Evolutionary conservation across 139 green algal genomes (phyloP), one percentile per base, ranked within the genome.

Genomic region (Desmodesmus armatus): DNA sequence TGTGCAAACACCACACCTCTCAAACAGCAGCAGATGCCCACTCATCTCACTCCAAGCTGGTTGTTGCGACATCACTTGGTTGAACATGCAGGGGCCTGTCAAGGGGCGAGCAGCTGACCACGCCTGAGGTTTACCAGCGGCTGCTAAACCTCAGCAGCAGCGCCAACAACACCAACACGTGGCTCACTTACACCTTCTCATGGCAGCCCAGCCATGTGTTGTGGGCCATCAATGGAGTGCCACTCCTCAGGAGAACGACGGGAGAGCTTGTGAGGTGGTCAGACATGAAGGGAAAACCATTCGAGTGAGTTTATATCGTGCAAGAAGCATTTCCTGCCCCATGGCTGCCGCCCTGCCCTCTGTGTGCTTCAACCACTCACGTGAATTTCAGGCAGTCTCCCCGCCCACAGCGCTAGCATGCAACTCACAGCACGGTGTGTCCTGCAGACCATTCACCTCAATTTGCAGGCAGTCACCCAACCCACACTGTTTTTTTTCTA

Each of bases 191-290:
- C 55, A 82, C 76, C 76, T 47, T 82, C 1, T 35, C 62, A 7
- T 82, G 76, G 76, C 76, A 82, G 76, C 47, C 41, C 76, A 82
- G 76, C 55, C 53, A 39, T 27, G 76, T 82, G 21, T 58, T 55
- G 7, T 82, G 35, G 47, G 76, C 55, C 15, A 58, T 82, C 25
- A 31, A 82, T 40, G 76, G 76, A 33, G 11, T 73, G 19, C 76
- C 76, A 17, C 1, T 82, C 25, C 37, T 60, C 5, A 82, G 37
- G 23, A 75, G 37, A 37, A 75, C 23, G 29, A 15, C 67, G 25
- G 67, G 67, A 19, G 15, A 75, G 29, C 3, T 33, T 5, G 67
- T 75, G 35, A 49, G 49, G 67, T 75, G 67, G 67, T 23, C 33
- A 19, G 67, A 75, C 25, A 75, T 75, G 67, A 75, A 47, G 67